phyloP scores from a whole-genome alignment of 345 rosid species.

The Brassica napus region Da-Ae NC_063446.1:26622001-26622500 shows the following conservation, averaged over 20 bases:
- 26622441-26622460: neutral
- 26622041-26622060: conserved; percentile 67
- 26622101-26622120: conserved; percentile 51
- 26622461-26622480: conserved; percentile 36
- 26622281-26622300: conserved; percentile 1
- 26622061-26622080: conserved; percentile 65
- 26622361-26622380: neutral
- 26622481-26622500: conserved; percentile 47
- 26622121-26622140: conserved; percentile 45
- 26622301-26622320: conserved; percentile 8
- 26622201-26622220: conserved; percentile 50
- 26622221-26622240: conserved; percentile 40
- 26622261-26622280: conserved; percentile 10
- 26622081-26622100: conserved; percentile 59
- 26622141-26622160: conserved; percentile 61
- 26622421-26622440: conserved; percentile 17
- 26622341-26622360: neutral
- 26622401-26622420: conserved; percentile 13
- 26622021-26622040: conserved; percentile 59
- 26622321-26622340: conserved; percentile 15
- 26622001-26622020: conserved; percentile 86
- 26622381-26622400: neutral
- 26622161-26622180: conserved; percentile 50
- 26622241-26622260: conserved; percentile 12
- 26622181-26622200: conserved; percentile 59